A percentile compares a stretch with the other conserved stretches of the same genome.
phyloP scores from a whole-genome alignment of 2,329 filamentous ascomycete species.

The Ascochyta clinopodiicola region DNA sequence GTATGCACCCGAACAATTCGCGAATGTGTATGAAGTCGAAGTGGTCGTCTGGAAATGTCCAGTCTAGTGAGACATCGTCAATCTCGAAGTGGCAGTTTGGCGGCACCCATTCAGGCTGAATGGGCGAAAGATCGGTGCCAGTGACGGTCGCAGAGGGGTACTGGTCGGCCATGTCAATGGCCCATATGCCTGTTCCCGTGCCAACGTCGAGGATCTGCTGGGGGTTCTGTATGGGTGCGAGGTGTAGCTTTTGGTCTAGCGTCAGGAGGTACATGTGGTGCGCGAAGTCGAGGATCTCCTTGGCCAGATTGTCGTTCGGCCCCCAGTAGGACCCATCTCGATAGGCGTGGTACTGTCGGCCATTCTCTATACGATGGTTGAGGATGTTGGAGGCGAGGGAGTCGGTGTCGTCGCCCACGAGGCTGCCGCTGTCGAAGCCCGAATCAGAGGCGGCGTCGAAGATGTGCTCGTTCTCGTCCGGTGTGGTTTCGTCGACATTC shows the following conservation, averaged over 20 bases:
- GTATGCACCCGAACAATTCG: slow-evolving; percentile 54
- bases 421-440: slow-evolving; percentile 46
- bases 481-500: background rate
- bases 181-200: slow-evolving; percentile 49
- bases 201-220: slow-evolving; percentile 44
- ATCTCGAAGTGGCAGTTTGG: slow-evolving; percentile 57
- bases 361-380: slow-evolving; percentile 48
- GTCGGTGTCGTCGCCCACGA: slow-evolving; percentile 46
- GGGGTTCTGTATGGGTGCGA: slow-evolving; percentile 42
- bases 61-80: slow-evolving; percentile 53
- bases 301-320: slow-evolving; percentile 53
- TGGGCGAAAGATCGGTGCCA: slow-evolving; percentile 58
- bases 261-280: slow-evolving; percentile 49
- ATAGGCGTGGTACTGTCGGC: slow-evolving; percentile 47
- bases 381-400: slow-evolving; percentile 46
- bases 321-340: slow-evolving; percentile 49
- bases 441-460: slow-evolving; percentile 39
- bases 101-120: slow-evolving; percentile 57
- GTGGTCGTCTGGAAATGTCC: slow-evolving; percentile 48
- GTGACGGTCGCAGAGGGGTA: slow-evolving; percentile 42
- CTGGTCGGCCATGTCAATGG: slow-evolving; percentile 43
- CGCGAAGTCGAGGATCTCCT: slow-evolving; percentile 54
- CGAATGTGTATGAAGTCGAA: slow-evolving; percentile 57
- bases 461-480: slow-evolving; percentile 9
- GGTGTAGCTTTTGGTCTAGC: slow-evolving; percentile 42